Evolutionary conservation across 345 rosid species (phyloP), one percentile per base, ranked within the genome.

Genomic region (Punica granatum): DNA sequence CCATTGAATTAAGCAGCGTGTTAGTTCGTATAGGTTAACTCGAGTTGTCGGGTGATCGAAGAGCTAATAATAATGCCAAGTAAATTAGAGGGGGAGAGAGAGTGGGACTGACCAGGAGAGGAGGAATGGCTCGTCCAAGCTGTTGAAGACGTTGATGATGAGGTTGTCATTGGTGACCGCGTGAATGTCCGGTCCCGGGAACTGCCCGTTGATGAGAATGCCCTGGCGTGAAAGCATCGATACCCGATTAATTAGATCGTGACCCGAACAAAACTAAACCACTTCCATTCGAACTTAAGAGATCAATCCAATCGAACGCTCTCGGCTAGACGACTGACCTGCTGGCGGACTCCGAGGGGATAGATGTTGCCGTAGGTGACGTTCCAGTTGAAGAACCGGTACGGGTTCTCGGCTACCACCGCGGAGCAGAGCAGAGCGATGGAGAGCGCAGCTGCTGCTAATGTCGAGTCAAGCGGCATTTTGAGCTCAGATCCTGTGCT

Each of bases 171-270:
- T 79, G 46, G 83, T 82, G 34, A 79, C 72, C 28, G 71, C 78
- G 64, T 79, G 80, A 26, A 82, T 75, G 15, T 82, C 82, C 12
- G 86, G 86, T 53, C 86, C 86, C 30, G 86, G 86, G 60, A 82
- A 82, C 75, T 79, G 83, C 46, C 86, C 83, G 68, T 82, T 82
- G 44, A 82, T 82, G 76, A 82, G 65, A 35, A 82, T 82, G 26
- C 86, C 86, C 86, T 82, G 81, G 7, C 36, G 31, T 53, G 3
- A 11, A n/a, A n/a, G n/a, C n/a, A 46, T 18, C 23, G 16, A 60
- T 19, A 4, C 37, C 35, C 12, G 32, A 1, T 43, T 25, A 19
- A 10, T 30, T 31, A 48, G 41, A 37, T 37, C 41, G 6, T 11
- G 41, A 44, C 34, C 33, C 19, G 2, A 46, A 66, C 11, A 13